Percentiles rank a stretch among this genome's conserved stretches.
phyloP scores from a whole-genome alignment of 2,329 filamentous ascomycete genomes.

The Juglanconis sp. region DNA sequence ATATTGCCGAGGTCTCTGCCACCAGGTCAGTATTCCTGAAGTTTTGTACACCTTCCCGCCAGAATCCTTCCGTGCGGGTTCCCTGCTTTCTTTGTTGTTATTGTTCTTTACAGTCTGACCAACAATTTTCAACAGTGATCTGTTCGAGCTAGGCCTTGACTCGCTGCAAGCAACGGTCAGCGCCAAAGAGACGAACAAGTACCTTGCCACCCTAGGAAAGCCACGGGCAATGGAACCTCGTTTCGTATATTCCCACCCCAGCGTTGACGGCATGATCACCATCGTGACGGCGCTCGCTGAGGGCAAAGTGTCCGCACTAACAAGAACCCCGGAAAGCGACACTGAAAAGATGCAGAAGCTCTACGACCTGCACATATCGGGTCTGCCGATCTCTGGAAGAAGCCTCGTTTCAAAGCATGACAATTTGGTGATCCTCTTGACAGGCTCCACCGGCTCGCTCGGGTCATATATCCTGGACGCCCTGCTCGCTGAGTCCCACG shows the following conservation, averaged over 20 bases:
- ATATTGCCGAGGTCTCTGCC: background rate
- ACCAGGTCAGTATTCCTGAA: background rate
- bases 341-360: constrained; percentile 7
- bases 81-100: no score
- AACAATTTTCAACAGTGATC: background rate
- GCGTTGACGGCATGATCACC: background rate
- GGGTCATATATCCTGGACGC: constrained; percentile 11
- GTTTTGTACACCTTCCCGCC: no score
- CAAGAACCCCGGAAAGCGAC: background rate
- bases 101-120: no score
- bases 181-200: constrained; percentile 1
- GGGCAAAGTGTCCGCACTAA: background rate
- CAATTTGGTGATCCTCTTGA: constrained; percentile 3
- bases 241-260: constrained; percentile 7
- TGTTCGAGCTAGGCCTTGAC: constrained; percentile 8
- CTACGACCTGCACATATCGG: constrained; percentile 1
- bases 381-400: constrained; percentile 2
- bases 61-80: no score
- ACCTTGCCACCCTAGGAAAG: background rate
- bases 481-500: background rate
- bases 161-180: constrained; percentile 8
- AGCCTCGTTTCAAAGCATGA: background rate
- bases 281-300: background rate
- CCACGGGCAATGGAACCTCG: background rate
- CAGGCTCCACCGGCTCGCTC: constrained; percentile 12